These are phyloP conservation scores for Fistulifera solaris DNA, from an alignment of 108 stramenopile species.

Conservation along the genomic window DNA sequence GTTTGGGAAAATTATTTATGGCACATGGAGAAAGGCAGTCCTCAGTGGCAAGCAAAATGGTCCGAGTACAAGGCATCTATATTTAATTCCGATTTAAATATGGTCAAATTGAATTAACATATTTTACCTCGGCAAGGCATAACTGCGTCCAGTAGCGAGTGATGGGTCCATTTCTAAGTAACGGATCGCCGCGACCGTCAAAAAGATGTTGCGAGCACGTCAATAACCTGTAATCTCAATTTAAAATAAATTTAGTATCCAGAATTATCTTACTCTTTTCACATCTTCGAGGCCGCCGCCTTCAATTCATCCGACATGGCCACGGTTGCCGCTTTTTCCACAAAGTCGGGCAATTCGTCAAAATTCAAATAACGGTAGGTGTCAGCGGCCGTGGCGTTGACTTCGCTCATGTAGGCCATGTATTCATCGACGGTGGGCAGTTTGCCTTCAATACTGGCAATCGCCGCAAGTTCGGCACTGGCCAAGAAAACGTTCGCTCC, in stretches of 20 bases:
- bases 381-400: slow-evolving; percentile 79
- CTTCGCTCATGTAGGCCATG: slow-evolving; percentile 66
- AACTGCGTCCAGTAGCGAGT: too few relatives aligned
- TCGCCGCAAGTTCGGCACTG: slow-evolving; percentile 85
- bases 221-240: too few relatives aligned
- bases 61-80: too few relatives aligned
- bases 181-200: too few relatives aligned
- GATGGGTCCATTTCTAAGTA: too few relatives aligned
- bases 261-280: too few relatives aligned
- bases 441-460: slow-evolving; percentile 77
- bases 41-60: background rate
- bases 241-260: too few relatives aligned
- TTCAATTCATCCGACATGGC: slow-evolving; percentile 85
- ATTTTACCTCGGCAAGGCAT: too few relatives aligned
- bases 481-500: slow-evolving; percentile 92
- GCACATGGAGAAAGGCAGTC: background rate
- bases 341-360: slow-evolving; percentile 86
- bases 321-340: slow-evolving; percentile 64
- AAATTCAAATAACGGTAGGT: slow-evolving; percentile 97
- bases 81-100: too few relatives aligned
- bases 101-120: too few relatives aligned
- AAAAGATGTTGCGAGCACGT: too few relatives aligned
- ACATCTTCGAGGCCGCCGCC: slow-evolving; percentile 71
- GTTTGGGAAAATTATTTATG: background rate
- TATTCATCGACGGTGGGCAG: slow-evolving; percentile 87